Evolutionary conservation across 2,329 filamentous ascomycete species (phyloP), one percentile per base, ranked within the genome.

Genomic region (Lasiodiplodia theobromae): DNA sequence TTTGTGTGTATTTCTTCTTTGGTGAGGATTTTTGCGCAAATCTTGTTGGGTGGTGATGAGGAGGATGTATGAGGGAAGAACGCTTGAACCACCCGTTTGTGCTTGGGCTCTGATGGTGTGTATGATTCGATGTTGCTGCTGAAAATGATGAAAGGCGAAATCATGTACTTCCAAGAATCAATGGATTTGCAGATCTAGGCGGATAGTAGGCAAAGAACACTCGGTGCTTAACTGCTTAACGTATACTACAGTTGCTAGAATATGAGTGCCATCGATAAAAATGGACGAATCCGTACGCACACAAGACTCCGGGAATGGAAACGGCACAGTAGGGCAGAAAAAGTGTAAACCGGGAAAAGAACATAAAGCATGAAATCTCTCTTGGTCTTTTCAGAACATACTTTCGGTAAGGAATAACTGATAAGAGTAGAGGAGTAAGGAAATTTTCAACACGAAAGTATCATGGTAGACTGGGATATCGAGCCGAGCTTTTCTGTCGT

Each of bases 381-480:
- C 25, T 34, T 56, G 14, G n/a, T 23, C 28, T 56, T 31, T 28
- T 10, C 12, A 56, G n/a, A 16, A 16, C 5, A 31, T 6, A 21
- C 44, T 21, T 10, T 47, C 10, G 44, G 18, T 10, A 21, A n/a
- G 44, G 51, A 53, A 21, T 6, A 28, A 44, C 3, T 21, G 25
- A 44, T 21, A 14, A 40, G 14, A 18, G 3, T 1, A 44, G 37
- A 25, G 34, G 21, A 21, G 44, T 10, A 47, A 12, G 10, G n/a
- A 60, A 47, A 6, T 25, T 16, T 53, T 16, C 23, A 31, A 53
- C 14, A 53, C 51, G n/a, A 23, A 56, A 31, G 51, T 18, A 66
- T 56, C 14, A 16, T 14, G 49, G 23, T 49, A 49, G 3, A n/a
- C 51, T 52, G 31, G 60, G 60, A 64, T 64, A 64, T 64, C 47